A percentile compares a stretch with the other conserved stretches of the same genome.
Evolutionary conservation across 805 yeast genomes (phyloP).

Genomic region (Kregervanrija pseudodelftensis): DNA sequence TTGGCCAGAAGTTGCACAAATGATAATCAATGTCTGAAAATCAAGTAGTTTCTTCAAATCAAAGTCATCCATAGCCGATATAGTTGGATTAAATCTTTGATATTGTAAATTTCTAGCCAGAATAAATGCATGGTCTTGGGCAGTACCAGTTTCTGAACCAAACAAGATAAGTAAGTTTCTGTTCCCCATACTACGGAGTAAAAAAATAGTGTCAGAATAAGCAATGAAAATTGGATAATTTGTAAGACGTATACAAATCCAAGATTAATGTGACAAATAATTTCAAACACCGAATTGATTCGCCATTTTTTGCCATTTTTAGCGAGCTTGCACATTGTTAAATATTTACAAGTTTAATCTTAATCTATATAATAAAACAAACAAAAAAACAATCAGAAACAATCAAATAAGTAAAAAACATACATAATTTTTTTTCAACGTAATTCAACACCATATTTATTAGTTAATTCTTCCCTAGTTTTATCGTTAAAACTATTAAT

Average conservation of each 20-base stretch:
- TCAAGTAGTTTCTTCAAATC: constrained; percentile 47
- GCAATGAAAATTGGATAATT: too few relatives aligned
- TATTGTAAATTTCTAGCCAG: constrained; percentile 51
- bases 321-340: too few relatives aligned
- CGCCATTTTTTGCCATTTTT: too few relatives aligned
- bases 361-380: too few relatives aligned
- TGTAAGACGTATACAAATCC: too few relatives aligned
- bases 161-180: constrained; percentile 41
- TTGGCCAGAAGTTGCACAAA: constrained; percentile 92
- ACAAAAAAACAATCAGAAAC: too few relatives aligned
- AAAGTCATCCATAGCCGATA: constrained; percentile 54
- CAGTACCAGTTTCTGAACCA: constrained; percentile 91
- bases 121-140: constrained; percentile 74
- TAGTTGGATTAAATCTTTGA: constrained; percentile 39
- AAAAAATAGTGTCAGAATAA: too few relatives aligned
- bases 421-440: constrained; percentile 17
- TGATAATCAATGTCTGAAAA: constrained; percentile 40
- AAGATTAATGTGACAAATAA: too few relatives aligned
- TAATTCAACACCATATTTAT: constrained; percentile 50
- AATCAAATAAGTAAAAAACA: too few relatives aligned
- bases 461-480: constrained; percentile 52
- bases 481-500: constrained; percentile 64
- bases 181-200: too few relatives aligned
- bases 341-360: too few relatives aligned
- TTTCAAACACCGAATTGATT: too few relatives aligned